Evolutionary conservation across 1,284 basidiomycete species (phyloP), one percentile per base, ranked within the genome.

Genomic region (Pseudozyma hubeiensis): DNA sequence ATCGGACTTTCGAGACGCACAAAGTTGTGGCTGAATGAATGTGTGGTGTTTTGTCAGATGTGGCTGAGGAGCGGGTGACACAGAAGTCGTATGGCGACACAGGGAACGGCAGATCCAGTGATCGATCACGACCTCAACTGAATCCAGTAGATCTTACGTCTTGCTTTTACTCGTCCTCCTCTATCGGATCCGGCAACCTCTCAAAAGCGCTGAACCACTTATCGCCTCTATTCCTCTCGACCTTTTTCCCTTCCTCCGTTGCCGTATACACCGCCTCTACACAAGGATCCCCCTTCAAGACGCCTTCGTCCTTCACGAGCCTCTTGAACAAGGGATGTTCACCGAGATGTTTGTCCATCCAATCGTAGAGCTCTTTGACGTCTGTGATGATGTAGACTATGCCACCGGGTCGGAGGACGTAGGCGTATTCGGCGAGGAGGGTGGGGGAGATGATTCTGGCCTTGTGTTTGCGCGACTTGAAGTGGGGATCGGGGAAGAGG

Each of bases 301-400:
- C 50, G 0, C 70, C 72, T 24, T 93, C 89, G 14, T 86, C 86
- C 79, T 93, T 92, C 37, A 89, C 89, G 51, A 97, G 88, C 33
- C 88, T 87, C 77, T 93, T 89, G 84, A 99, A 99, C 16, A 97
- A 87, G 0, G 95, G 94, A 84, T 95, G 96, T 0, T 87, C 88
- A 50, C 89, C 89, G 17, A 99, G 87, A 86, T 98, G 96, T 9
- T 89, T 87, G 56, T 90, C 91, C 94, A 98, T 99, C 97, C 97
- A 99, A 57, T 91, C 89, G 84, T 97, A 92, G 13, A 99, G 88
- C 82, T 98, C 94, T 67, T 90, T 88, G 30, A 99, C 97, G 82
- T 99, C 97, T 3, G 97, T 99, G 83, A 98, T 96, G 8, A 96
- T 98, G 86, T 99, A 99, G 14, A 98, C 88, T 78, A 97, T 91